Conservation (phyloP, 768 basidiomycete species). For the Phaeotremella skinneri region DNA sequence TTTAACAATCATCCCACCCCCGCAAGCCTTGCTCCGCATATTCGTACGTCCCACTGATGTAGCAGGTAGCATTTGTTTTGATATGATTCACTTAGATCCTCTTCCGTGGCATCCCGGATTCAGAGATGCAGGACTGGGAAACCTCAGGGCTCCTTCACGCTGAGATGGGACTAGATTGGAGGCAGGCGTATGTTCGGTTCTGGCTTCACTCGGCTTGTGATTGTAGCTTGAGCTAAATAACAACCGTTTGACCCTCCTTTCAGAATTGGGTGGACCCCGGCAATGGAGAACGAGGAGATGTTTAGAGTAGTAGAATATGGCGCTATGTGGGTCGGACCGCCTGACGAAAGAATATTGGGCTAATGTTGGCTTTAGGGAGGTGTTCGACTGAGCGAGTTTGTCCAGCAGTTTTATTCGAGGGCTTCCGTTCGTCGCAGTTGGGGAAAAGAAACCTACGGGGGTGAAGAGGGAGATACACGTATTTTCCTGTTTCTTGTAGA, state of each 20-base stretch:
- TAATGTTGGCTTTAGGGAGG: conserved; percentile 7
- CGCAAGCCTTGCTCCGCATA: conserved; percentile 39
- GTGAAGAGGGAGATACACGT: no score
- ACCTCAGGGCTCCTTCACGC: conserved; percentile 40
- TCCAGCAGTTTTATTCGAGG: no score
- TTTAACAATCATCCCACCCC: conserved; percentile 43
- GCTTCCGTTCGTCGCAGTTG: no score
- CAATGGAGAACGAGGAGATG: conserved; percentile 37
- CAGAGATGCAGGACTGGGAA: conserved; percentile 40
- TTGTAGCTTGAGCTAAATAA: no score
- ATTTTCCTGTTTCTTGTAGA: no score
- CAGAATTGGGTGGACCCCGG: conserved; percentile 40
- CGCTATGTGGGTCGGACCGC: conserved; percentile 42
- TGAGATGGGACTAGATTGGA: conserved; percentile 48
- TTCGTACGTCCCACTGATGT: conserved; percentile 45
- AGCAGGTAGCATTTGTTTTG: no score
- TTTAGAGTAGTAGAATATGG: conserved; percentile 48
- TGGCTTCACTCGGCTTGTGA: neutral
- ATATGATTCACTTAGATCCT: conserved; percentile 31
- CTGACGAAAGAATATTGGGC: neutral
- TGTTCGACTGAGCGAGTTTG: conserved; percentile 16
- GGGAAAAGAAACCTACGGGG: no score
- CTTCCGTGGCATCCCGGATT: conserved; percentile 40
- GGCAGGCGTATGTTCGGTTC: conserved; percentile 31
- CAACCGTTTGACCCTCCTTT: neutral